Evolutionary conservation across 176 grass and related monocot genomes (phyloP).

Genomic region (Paspalum notatum): DNA sequence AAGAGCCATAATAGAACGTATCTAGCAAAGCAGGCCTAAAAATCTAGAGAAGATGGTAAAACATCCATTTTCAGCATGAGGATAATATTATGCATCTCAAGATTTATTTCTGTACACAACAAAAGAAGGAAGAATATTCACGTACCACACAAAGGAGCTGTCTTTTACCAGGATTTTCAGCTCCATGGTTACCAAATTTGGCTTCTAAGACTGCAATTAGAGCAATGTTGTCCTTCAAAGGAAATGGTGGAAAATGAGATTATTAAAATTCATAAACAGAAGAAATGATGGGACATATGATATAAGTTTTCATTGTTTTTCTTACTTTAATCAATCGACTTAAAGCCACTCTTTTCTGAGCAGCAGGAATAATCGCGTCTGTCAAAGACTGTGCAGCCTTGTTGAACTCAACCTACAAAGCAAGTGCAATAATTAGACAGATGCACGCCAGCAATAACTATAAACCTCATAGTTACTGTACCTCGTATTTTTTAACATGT

Average conservation of each 20-base stretch:
- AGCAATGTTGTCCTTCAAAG: conserved; percentile 92
- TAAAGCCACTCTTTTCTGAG: conserved; percentile 87
- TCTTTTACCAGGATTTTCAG: conserved; percentile 97
- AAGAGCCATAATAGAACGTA: neutral
- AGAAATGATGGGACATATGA: neutral
- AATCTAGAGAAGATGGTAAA: neutral
- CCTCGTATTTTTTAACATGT: conserved; percentile 99
- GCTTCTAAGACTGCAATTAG: conserved; percentile 94
- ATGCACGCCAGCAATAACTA: conserved; percentile 30
- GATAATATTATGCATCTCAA: neutral
- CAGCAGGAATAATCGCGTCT: conserved; percentile 79
- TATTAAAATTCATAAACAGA: conserved; percentile 24
- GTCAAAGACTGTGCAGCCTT: conserved; percentile 99
- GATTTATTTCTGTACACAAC: conserved; percentile 19
- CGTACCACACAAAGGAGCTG: conserved; percentile 98
- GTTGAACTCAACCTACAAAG: conserved; percentile 93
- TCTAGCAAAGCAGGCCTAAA: conserved; percentile 2
- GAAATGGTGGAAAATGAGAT: neutral
- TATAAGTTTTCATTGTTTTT: conserved; percentile 6
- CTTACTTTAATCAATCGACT: conserved; percentile 84
- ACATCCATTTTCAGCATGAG: neutral
- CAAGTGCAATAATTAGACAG: conserved; percentile 44
- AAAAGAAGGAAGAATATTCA: conserved; percentile 30
- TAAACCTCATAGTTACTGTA: conserved; percentile 34
- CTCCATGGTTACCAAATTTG: conserved; percentile 81